Evolutionary conservation across 495 filamentous ascomycete species (phyloP).

Genomic region (Penicillium simplicissimum): DNA sequence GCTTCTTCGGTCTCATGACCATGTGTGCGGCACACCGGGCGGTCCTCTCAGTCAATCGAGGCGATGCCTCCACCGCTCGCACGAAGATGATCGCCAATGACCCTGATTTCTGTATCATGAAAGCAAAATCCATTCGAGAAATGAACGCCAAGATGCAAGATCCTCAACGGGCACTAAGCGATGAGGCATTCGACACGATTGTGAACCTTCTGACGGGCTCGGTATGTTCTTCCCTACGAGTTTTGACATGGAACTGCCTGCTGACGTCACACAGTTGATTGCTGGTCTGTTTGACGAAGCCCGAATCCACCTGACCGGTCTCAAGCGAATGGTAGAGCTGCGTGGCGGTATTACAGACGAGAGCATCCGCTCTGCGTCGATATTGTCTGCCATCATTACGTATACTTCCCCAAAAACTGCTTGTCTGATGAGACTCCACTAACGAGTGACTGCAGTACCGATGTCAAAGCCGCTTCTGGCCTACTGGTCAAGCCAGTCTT

Average conservation of each 20-base stretch:
- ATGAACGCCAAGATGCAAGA: slow-evolving; percentile 36
- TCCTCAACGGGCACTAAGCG: slow-evolving; percentile 28
- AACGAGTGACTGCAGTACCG: slow-evolving; percentile 24
- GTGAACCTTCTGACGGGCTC: slow-evolving; percentile 38
- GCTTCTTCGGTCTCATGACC: slow-evolving; percentile 41
- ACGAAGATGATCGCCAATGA: slow-evolving; percentile 21
- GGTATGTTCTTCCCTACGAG: slow-evolving; percentile 18
- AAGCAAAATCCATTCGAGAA: slow-evolving; percentile 34
- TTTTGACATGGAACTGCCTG: neutral
- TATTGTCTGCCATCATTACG: slow-evolving; percentile 34
- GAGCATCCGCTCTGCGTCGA: slow-evolving; percentile 31
- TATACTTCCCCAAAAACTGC: slow-evolving; percentile 12
- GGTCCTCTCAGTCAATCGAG: slow-evolving; percentile 23
- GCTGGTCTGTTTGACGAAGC: slow-evolving; percentile 37
- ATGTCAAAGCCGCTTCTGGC: slow-evolving; percentile 38
- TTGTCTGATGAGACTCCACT: neutral
- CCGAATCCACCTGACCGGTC: slow-evolving; percentile 35
- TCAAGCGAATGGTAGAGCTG: slow-evolving; percentile 39
- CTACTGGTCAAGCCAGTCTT: slow-evolving; percentile 41
- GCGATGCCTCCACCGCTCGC: slow-evolving; percentile 7
- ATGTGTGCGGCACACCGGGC: slow-evolving; percentile 42
- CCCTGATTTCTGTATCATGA: slow-evolving; percentile 40
- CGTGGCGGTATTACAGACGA: slow-evolving; percentile 35
- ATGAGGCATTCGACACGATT: slow-evolving; percentile 40
- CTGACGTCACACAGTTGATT: slow-evolving; percentile 30